Base-by-base conservation (phyloP, 257 asterid genomes). In the Salvia splendens region DNA sequence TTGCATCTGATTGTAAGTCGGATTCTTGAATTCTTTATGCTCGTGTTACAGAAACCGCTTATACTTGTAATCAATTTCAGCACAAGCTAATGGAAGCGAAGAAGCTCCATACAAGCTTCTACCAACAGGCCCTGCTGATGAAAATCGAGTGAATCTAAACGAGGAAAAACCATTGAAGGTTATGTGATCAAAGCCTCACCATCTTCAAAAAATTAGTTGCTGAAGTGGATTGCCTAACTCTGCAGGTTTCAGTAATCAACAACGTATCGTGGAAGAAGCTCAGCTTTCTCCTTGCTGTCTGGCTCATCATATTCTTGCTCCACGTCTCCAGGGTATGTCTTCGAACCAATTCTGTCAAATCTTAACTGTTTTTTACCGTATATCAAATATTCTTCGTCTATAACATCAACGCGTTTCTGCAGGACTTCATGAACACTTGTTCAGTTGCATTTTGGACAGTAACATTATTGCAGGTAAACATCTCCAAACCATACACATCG, bases 181-280 rank as follows among this genome's bases (percentile, higher is more conserved):
- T 76, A 54, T 49, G 49, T 43, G 42, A 46, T 53, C 12, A 11
- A 12, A 75, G 35, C 24, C 16, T 59, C 12, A n/a, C 24, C 61
- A 38, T 17, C 45, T 16, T 2, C 59, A 16, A 53, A 66, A 17
- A 3, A 12, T 46, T 33, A 35, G 38, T 32, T 67, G 61, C 17
- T 48, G 40, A 64, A 11, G 57, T 64, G 50, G 53, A 70, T 70
- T 55, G 68, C 16, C 50, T 45, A 43, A 40, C 10, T 69, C 15
- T 17, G 42, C 70, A 82, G 88, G 77, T 78, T 46, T 71, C 88
- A 12, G 12, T 78, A 49, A 47, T 78, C 41, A 72, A 79, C 58
- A 82, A 83, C 70, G 83, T 82, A 64, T 45, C 51, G 74, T 83
- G 83, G 88, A 80, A 72, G 73, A 85, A 85, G 58, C 71, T 81